Percentiles rank a stretch among this genome's conserved stretches.
These are phyloP conservation scores for Lophium mytilinum DNA, from an alignment of 495 filamentous ascomycete genomes.

Conservation along the genomic window DNA sequence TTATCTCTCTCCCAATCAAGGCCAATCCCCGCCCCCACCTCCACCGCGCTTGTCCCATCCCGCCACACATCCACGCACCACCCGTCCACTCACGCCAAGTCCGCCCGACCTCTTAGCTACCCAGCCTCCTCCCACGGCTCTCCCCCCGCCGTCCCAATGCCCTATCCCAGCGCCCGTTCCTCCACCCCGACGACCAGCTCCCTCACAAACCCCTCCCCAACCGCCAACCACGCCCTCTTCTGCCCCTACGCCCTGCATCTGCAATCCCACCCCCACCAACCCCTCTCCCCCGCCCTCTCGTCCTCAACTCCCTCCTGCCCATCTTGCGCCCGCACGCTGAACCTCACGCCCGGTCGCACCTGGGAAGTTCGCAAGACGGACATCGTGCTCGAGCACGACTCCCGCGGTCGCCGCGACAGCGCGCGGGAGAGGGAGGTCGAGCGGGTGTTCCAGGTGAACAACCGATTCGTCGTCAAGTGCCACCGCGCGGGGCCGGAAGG, in stretches of 20 bases:
- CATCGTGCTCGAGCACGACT: not conserved
- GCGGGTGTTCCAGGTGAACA: conserved; percentile 14
- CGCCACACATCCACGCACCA: not conserved
- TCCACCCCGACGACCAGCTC: conserved; percentile 10
- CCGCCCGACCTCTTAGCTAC: not conserved
- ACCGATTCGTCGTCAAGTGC: conserved; percentile 23
- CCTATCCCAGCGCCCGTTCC: conserved; percentile 11
- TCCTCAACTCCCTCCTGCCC: conserved; percentile 15
- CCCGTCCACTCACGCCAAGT: not conserved
- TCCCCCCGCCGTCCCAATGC: conserved; percentile 6
- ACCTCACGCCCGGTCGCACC: conserved; percentile 18
- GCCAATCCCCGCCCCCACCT: not conserved
- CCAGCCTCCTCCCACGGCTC: conserved; percentile 1
- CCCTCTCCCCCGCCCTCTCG: conserved; percentile 13
- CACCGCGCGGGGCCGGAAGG: conserved; percentile 11
- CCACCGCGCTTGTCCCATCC: conserved; percentile 11
- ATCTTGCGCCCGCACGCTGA: conserved; percentile 11
- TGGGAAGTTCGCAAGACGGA: conserved; percentile 21
- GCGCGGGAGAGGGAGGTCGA: conserved; percentile 2
- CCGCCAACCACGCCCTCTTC: conserved; percentile 25
- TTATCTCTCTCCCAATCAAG: not conserved
- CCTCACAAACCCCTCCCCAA: conserved; percentile 6
- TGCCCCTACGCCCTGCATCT: conserved; percentile 30
- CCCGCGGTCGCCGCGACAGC: too few relatives aligned
- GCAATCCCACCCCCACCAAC: conserved; percentile 26